Evolutionary conservation across 257 asterid species (phyloP), one percentile per base, ranked within the genome.

Genomic region (Ballota nigra): DNA sequence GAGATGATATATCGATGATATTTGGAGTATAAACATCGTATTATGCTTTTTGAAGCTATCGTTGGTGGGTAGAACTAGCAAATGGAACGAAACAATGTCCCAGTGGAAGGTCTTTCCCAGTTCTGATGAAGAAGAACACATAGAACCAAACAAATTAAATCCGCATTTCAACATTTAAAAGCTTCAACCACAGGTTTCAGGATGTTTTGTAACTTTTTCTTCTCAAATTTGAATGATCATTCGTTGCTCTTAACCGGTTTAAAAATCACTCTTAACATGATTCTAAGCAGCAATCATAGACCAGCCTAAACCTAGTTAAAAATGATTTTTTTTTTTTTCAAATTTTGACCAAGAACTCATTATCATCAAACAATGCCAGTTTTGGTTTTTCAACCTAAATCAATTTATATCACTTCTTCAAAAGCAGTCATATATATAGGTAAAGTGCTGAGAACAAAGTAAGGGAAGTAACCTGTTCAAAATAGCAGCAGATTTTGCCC

Each of bases 401-500:
- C 18, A 43, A 38, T 12, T 13, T 43, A 43, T 10, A 43, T 12
- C 18, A 13, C 55, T 47, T 47, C 10, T n/a, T 47, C 22, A 16
- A 47, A 43, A 15, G 52, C 47, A 40, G 47, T 13, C 18, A 43
- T n/a, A n/a, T n/a, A 18, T 15, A 15, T 18, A 53, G 59, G 18
- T 26, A 11, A 23, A 51, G 38, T 28, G 53, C 40, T n/a, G 51
- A 28, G 19, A 23, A 47, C 4, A 47, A 4, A 63, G 69, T 8
- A 67, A 58, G 23, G 11, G 18, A 2, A 53, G 53, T 69, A 45
- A 86, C 98, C 98, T 84, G 89, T 89, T 91, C 57, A 91, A 81
- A 63, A 91, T 84, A 56, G 91, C 88, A 52, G 98, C 96, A 23
- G 97, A 91, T 81, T 94, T 91, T 10, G 97, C 88, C 98, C 98